phyloP scores from a whole-genome alignment of 768 basidiomycete species.

The Pleurotus ostreatus region DNA sequence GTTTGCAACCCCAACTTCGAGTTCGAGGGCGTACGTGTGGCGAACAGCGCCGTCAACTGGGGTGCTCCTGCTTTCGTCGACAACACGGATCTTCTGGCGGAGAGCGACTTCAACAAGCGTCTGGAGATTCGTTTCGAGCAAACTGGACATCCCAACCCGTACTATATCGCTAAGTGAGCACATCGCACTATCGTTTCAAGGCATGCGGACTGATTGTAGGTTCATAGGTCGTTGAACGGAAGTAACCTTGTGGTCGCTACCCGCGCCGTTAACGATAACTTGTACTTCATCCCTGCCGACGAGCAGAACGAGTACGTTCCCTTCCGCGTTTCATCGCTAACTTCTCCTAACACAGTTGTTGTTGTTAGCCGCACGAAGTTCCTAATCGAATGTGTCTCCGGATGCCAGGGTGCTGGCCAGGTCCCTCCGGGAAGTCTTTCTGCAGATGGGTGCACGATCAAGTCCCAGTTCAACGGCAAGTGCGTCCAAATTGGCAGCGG shows the following conservation, averaged over 20 bases:
- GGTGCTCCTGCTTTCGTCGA: background rate
- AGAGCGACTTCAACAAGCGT: conserved; percentile 5
- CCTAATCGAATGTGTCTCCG: conserved; percentile 1
- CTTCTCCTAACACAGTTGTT: background rate
- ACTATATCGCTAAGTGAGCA: conserved; percentile 2
- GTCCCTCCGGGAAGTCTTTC: background rate
- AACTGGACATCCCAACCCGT: background rate
- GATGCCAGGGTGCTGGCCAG: background rate
- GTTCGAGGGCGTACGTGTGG: conserved; percentile 1
- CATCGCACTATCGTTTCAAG: background rate
- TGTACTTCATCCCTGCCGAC: conserved; percentile 2
- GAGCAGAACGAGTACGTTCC: conserved; percentile 1
- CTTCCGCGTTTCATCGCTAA: background rate
- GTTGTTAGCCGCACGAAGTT: background rate
- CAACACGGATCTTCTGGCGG: conserved; percentile 1
- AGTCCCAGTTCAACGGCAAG: conserved; percentile 1
- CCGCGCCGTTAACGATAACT: background rate
- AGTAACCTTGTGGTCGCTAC: background rate
- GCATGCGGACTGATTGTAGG: background rate
- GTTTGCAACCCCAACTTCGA: conserved; percentile 4
- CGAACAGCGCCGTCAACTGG: conserved; percentile 3
- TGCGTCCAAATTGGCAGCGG: conserved; percentile 6
- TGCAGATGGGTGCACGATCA: conserved; percentile 6
- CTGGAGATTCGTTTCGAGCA: conserved; percentile 5
- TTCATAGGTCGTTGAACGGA: background rate